Evolutionary conservation across 2,329 filamentous ascomycete genomes (phyloP), one percentile per base, ranked within the genome.

Genomic region (Colletotrichum gloeosporioides): DNA sequence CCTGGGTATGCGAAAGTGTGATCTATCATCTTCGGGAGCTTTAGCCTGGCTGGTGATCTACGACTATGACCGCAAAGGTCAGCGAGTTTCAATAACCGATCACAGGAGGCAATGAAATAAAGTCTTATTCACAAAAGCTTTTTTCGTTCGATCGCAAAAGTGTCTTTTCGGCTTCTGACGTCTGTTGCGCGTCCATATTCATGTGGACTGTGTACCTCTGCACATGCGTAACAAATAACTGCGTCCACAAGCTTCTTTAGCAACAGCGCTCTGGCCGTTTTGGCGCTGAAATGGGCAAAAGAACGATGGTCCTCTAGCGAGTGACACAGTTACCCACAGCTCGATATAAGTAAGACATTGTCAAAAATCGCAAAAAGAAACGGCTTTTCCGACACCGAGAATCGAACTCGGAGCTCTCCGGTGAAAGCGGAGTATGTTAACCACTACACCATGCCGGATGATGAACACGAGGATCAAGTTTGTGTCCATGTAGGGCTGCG

Each of bases 381-480:
- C n/a, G n/a, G n/a, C 44, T 53, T 13, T 68, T 68, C 65, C 65
- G 31, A 36, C 32, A 68, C 65, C 65, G 65, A 31, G 65, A 68
- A 55, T 68, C 65, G 65, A 68, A 68, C 65, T 31, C 65, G 65
- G 65, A 32, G 44, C 65, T 68, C 65, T 68, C 65, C 65, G 65
- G 65, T 68, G 65, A 68, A 68, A 68, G 65, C 65, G 65, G 65
- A 68, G 65, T 68, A 68, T 68, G 65, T 55, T 68, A 68, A 68
- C 65, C 65, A 29, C 32, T 68, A 68, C 65, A 68, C 65, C 39
- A 68, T 68, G 32, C n/a, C 31, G 65, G 65, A 68, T 16, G 31
- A 49, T 49, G 10, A 4, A 3, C 22, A 1, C 0, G 1, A 0
- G 0, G 10, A 3, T 22, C 6, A 8, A 3, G 3, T 3, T 13